phyloP scores from a whole-genome alignment of 495 filamentous ascomycete species.

The Letharia columbiana region DNA sequence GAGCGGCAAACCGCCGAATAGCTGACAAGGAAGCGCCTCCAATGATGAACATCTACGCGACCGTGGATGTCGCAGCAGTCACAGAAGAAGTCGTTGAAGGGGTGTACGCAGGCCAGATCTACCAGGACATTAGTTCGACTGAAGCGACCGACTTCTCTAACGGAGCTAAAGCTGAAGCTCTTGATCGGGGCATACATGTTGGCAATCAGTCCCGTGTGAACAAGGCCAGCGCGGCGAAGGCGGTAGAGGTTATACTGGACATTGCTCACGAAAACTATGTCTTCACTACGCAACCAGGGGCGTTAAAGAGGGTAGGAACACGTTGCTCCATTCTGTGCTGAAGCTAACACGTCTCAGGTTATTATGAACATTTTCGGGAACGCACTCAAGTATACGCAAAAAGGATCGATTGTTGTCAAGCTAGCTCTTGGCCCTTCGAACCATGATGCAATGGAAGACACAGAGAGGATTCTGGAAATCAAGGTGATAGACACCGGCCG shows the following conservation, averaged over 20 bases:
- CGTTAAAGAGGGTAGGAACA: slow-evolving; percentile 45
- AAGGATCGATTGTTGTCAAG: slow-evolving; percentile 55
- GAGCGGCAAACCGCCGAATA: slow-evolving; percentile 28
- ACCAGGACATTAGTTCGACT: slow-evolving; percentile 23
- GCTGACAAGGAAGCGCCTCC: slow-evolving; percentile 24
- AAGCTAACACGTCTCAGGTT: slow-evolving; percentile 30
- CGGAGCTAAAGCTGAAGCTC: slow-evolving; percentile 13
- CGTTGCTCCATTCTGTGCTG: neutral
- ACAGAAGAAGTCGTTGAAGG: slow-evolving; percentile 44
- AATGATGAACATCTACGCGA: slow-evolving; percentile 40
- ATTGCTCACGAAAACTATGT: slow-evolving; percentile 52
- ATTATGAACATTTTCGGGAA: slow-evolving; percentile 82
- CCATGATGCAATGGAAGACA: slow-evolving; percentile 17
- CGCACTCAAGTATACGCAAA: slow-evolving; percentile 67
- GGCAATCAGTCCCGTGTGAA: slow-evolving; percentile 21
- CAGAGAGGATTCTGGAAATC: slow-evolving; percentile 33
- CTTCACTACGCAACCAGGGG: slow-evolving; percentile 63
- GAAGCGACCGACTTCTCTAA: slow-evolving; percentile 19
- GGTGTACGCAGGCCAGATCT: slow-evolving; percentile 27
- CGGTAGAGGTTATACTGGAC: slow-evolving; percentile 55
- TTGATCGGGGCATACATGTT: slow-evolving; percentile 23
- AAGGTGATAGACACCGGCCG: slow-evolving; percentile 39
- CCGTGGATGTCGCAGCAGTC: slow-evolving; percentile 29
- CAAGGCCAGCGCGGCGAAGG: slow-evolving; percentile 18
- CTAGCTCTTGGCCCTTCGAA: slow-evolving; percentile 41